Base-by-base conservation (phyloP, 306 rosid genomes). In the Dryas octopetala region DNA sequence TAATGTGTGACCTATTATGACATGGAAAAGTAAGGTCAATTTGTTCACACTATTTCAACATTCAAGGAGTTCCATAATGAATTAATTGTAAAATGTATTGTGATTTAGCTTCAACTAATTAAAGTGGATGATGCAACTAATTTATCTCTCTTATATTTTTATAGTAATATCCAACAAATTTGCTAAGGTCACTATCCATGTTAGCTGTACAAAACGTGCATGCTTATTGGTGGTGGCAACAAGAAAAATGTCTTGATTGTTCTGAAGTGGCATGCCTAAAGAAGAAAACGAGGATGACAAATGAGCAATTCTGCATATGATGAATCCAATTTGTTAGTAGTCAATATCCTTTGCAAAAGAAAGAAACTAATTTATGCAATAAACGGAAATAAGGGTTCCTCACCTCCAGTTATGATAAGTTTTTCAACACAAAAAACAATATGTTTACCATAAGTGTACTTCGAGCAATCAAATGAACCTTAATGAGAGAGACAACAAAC, bases 381-480 rank as follows among this genome's bases (percentile, higher is more conserved):
- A 51, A 75, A 15, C 44, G 8, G 4, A 3, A 0, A 41, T 17
- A 7, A 4, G 75, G 53, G 62, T 71, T 63, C 38, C 82, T 86
- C 61, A 95, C 99, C 97, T 90, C 97, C 97, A 0, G 99, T 84
- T 54, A 93, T 82, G 75, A 95, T 90, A 79, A 95, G 93, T 85
- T 95, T 95, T 91, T 95, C 99, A 8, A 95, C 93, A 23, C 97
- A 97, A 74, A 97, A 80, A 70, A 92, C 99, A 3, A 95, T 95
- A 38, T 95, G 99, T 86, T 95, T 95, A 55, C 97, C 97, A 0
- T 95, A 95, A 6, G 99, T 92, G 64, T 92, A 95, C 79, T 88
- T 87, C 91, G 84, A 76, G 93, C 85, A 77, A 85, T 95, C 85
- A 95, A 83, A 85, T 95, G 97, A 85, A 92, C 97, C 88, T 91